Evolutionary conservation across 2,329 filamentous ascomycete genomes (phyloP).

Genomic region (Sporothrix globosa): DNA sequence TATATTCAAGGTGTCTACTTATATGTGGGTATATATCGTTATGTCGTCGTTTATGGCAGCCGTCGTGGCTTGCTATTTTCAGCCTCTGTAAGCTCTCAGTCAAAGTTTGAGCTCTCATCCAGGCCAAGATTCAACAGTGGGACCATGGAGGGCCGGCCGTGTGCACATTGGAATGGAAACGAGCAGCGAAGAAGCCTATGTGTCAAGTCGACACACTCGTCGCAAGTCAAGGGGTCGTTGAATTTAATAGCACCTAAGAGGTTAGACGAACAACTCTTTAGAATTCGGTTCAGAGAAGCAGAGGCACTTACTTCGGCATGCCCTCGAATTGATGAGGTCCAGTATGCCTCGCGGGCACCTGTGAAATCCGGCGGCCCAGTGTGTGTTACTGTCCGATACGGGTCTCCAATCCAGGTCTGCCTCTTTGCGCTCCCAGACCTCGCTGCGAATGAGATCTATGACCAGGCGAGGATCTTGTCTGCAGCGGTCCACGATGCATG

Average conservation of each 20-base stretch:
- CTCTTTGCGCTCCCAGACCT: constrained; percentile 66
- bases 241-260: constrained; percentile 74
- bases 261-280: background rate
- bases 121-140: constrained; percentile 60
- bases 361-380: constrained; percentile 66
- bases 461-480: constrained; percentile 70
- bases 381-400: constrained; percentile 2
- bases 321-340: constrained; percentile 74
- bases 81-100: background rate
- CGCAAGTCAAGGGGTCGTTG: constrained; percentile 66
- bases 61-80: background rate
- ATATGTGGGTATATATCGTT: background rate
- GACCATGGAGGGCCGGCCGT: constrained; percentile 70
- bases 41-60: too few relatives aligned
- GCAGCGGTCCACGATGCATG: constrained; percentile 75
- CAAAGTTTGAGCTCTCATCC: background rate
- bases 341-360: constrained; percentile 75
- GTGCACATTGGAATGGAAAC: constrained; percentile 83
- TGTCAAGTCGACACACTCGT: constrained; percentile 64
- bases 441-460: constrained; percentile 72
- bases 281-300: too few relatives aligned
- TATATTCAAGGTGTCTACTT: too few relatives aligned
- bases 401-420: constrained; percentile 46
- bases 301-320: constrained; percentile 65
- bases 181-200: constrained; percentile 61